Evolutionary conservation across 2,329 filamentous ascomycete genomes (phyloP).

Genomic region (Didymella arachidicola): DNA sequence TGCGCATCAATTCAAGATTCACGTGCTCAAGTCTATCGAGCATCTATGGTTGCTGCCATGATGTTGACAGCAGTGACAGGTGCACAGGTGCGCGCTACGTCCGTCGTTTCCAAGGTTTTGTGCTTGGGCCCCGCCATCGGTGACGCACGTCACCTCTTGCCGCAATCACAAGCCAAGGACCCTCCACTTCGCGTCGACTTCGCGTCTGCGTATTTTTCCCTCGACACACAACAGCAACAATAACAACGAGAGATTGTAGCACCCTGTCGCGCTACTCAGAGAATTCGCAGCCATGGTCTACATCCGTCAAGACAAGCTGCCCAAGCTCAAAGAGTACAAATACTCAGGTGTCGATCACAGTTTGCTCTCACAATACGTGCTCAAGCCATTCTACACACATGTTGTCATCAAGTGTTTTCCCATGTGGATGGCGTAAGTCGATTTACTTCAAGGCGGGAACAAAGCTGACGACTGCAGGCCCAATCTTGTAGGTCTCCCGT

Average conservation of each 20-base stretch:
- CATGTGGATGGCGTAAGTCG: constrained; percentile 84
- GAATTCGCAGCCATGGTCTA: constrained; percentile 75
- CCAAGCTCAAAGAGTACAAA: constrained; percentile 91
- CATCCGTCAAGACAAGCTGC: constrained; percentile 88
- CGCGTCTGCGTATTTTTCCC: constrained; percentile 19
- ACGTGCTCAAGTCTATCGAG: no score
- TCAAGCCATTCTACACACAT: constrained; percentile 98
- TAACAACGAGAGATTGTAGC: constrained; percentile 17
- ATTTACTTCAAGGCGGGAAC: not conserved
- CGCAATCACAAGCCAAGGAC: constrained; percentile 39
- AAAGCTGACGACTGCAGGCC: constrained; percentile 43
- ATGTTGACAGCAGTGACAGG: not conserved
- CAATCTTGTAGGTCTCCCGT: constrained; percentile 45
- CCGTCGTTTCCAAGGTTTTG: constrained; percentile 16
- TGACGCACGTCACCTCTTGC: constrained; percentile 44
- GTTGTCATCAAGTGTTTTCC: constrained; percentile 94
- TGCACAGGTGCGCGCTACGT: not conserved
- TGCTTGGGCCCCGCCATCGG: constrained; percentile 10
- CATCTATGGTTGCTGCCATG: not conserved
- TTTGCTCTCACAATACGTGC: constrained; percentile 85
- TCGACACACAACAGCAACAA: constrained; percentile 22
- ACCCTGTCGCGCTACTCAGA: constrained; percentile 7
- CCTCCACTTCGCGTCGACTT: constrained; percentile 21
- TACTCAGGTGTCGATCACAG: constrained; percentile 93
- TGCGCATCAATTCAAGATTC: not conserved